A percentile compares a stretch with the other conserved stretches of the same genome.
Conservation (phyloP, 2,329 filamentous ascomycete species). For the Talaromyces pinophilus region DNA sequence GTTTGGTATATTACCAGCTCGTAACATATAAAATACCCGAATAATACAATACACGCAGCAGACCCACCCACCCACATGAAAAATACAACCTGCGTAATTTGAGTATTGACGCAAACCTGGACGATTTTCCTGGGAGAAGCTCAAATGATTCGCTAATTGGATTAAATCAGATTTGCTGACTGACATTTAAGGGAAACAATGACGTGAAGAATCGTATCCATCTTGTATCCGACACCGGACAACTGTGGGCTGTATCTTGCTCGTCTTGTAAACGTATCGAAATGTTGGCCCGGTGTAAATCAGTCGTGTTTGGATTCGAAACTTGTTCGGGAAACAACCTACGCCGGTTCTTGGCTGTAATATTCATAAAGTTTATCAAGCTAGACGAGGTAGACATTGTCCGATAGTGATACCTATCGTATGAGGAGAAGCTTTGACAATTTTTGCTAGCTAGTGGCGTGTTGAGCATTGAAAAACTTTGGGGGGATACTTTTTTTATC, state of each 20-base stretch:
- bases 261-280: neutral
- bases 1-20: neutral
- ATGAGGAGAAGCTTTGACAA: neutral
- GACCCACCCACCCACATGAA: neutral
- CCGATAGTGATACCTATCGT: neutral
- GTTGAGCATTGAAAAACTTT: neutral
- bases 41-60: neutral
- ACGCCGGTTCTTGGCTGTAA: neutral
- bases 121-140: neutral
- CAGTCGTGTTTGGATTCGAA: neutral
- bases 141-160: neutral
- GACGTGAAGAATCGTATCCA: neutral
- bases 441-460: neutral
- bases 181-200: neutral
- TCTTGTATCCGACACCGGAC: slow-evolving; percentile 1
- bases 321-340: no score
- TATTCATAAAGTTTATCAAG: no score
- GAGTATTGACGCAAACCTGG: neutral
- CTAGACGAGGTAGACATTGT: neutral
- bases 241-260: neutral
- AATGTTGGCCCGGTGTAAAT: neutral
- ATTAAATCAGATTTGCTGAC: neutral
- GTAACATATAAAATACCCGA: neutral
- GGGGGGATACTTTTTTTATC: neutral
- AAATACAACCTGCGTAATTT: neutral